Base-by-base conservation (phyloP, 257 asterid genomes). In the Nyctanthes arbortristis region DNA sequence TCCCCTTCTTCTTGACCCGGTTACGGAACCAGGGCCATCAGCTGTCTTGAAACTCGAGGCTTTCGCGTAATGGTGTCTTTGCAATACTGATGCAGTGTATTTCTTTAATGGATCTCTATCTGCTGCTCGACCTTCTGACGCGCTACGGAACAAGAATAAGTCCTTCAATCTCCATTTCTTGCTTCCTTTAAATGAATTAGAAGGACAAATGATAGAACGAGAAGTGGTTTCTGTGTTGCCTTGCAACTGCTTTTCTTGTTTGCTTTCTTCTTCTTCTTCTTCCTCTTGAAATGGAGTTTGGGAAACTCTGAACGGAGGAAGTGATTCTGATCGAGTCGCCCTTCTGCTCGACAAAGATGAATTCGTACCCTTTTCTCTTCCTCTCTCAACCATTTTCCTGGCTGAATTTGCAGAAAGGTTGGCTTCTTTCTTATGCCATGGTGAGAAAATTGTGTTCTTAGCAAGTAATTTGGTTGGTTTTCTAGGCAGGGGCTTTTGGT, bases 101-200 rank as follows among this genome's bases (percentile, higher is more conserved):
- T 80, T 83, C 68, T 78, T 83, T 68, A 83, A 65, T 2, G 80
- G 85, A 59, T 83, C 88, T 56, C 75, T 80, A 9, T 77, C 75
- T 25, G 81, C 57, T 34, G 84, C 82, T 52, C 81, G 82, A 22
- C 87, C 87, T 57, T 82, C 87, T 69, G 85, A 82, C 72, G 85
- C 83, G 54, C 87, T 82, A 20, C 85, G 65, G 73, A 82, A 79
- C 63, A 79, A 66, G 75, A 79, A 82, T 8, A 82, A 64, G 24
- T 82, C 83, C 74, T 70, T 82, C 6, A 79, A 25, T 20, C 81
- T 74, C 88, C 88, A 79, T 68, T 84, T 84, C 73, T 73, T 84
- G 39, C 66, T 11, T 35, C 74, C 72, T 62, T 73, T 76, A n/a
- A n/a, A n/a, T 12, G 11, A 36, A 7, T 71, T 18, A 0, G 67